These are phyloP conservation scores for Boletus pseudopeckii DNA, from an alignment of 768 basidiomycete genomes.

Conservation along the genomic window DNA sequence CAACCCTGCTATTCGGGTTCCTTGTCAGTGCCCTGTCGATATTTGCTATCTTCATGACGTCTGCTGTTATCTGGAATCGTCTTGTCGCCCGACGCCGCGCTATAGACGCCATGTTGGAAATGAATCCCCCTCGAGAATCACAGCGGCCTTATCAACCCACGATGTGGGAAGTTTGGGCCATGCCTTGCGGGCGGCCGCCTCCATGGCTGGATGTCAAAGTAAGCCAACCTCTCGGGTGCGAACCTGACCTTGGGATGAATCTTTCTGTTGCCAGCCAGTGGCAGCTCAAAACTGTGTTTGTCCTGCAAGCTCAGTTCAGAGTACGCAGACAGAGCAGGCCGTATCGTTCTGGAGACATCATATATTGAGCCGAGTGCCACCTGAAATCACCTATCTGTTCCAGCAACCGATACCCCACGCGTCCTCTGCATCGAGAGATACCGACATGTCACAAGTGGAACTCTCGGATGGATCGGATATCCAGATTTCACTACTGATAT, in stretches of 20 bases:
- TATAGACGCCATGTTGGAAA: constrained; percentile 23
- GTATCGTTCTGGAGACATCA: constrained; percentile 22
- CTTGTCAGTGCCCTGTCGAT: constrained; percentile 30
- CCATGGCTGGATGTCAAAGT: constrained; percentile 24
- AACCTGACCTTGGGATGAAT: neutral
- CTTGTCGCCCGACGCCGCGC: constrained; percentile 28
- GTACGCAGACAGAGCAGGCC: constrained; percentile 2
- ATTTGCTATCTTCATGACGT: constrained; percentile 30
- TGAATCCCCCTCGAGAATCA: neutral
- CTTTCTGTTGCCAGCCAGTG: constrained; percentile 20
- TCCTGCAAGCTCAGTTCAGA: neutral
- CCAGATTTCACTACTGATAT: constrained; percentile 27
- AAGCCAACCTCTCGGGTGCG: constrained; percentile 22
- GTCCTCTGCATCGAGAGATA: neutral
- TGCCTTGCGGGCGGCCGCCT: neutral
- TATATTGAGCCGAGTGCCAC: constrained; percentile 17
- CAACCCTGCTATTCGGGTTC: constrained; percentile 31
- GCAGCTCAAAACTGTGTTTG: constrained; percentile 12
- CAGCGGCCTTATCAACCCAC: constrained; percentile 14
- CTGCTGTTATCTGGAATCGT: constrained; percentile 32
- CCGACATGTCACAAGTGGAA: neutral
- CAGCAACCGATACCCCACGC: constrained; percentile 10
- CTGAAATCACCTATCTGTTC: constrained; percentile 30
- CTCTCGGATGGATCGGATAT: constrained; percentile 21
- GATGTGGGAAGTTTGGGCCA: constrained; percentile 24